A percentile compares a stretch with the other conserved stretches of the same genome.
Evolutionary conservation across 2,329 filamentous ascomycete genomes (phyloP).

Genomic region (Colletotrichum australisinense): DNA sequence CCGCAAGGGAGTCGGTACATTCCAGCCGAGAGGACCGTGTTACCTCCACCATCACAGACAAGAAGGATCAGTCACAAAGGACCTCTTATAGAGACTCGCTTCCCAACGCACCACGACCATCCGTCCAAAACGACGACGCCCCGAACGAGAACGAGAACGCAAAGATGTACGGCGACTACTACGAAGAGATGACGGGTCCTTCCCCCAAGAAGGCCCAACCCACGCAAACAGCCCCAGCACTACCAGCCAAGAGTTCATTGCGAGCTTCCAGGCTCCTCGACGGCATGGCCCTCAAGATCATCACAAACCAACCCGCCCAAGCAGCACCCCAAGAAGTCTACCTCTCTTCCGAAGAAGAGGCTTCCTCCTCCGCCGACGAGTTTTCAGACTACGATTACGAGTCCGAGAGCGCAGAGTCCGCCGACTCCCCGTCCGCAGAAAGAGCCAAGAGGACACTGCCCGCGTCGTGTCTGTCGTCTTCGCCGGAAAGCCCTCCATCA

Average conservation of each 20-base stretch:
- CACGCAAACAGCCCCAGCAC: slow-evolving; percentile 50
- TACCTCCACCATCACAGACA: not conserved
- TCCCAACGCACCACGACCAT: slow-evolving; percentile 33
- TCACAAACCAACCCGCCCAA: slow-evolving; percentile 44
- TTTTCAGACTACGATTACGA: slow-evolving; percentile 66
- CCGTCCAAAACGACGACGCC: slow-evolving; percentile 30
- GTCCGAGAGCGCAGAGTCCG: slow-evolving; percentile 47
- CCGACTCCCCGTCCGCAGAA: slow-evolving; percentile 45
- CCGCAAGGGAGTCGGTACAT: slow-evolving; percentile 35
- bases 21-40: slow-evolving; percentile 18
- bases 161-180: slow-evolving; percentile 38
- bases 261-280: slow-evolving; percentile 60
- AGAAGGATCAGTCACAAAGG: slow-evolving; percentile 24
- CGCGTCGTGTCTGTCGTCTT: slow-evolving; percentile 70
- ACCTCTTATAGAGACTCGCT: slow-evolving; percentile 37
- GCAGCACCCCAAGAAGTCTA: slow-evolving; percentile 69
- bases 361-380: slow-evolving; percentile 70
- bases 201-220: slow-evolving; percentile 35
- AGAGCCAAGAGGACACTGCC: slow-evolving; percentile 66
- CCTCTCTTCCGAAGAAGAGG: slow-evolving; percentile 74
- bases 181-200: slow-evolving; percentile 35
- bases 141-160: slow-evolving; percentile 37
- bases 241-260: slow-evolving; percentile 63
- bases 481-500: slow-evolving; percentile 68
- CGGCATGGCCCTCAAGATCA: slow-evolving; percentile 46